These are phyloP conservation scores for Rhodotorula babjevae DNA, from an alignment of 768 basidiomycete species.

Conservation along the genomic window DNA sequence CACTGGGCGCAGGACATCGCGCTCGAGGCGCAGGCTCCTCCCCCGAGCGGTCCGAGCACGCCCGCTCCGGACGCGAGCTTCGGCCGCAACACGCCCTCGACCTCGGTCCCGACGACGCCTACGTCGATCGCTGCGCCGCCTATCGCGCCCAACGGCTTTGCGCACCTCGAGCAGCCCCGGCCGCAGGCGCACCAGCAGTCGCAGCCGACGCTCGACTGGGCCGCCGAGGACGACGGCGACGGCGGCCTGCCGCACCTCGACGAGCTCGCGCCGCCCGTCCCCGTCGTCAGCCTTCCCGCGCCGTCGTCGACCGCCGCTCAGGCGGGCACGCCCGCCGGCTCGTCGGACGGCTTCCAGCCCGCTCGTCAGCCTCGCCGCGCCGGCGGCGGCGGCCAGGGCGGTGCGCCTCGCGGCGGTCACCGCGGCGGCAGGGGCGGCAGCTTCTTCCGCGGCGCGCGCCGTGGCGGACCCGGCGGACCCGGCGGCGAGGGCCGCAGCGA, in stretches of 20 bases:
- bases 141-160: background rate
- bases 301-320: background rate
- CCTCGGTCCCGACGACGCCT: background rate
- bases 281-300: background rate
- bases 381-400: background rate
- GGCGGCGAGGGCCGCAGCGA: background rate
- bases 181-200: background rate
- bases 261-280: conserved; percentile 26
- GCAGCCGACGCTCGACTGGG: conserved; percentile 26
- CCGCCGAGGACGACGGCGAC: conserved; percentile 9
- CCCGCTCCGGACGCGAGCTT: background rate
- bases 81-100: background rate
- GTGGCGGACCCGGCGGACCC: background rate
- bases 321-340: background rate
- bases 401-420: background rate
- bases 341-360: conserved; percentile 23
- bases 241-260: conserved; percentile 18
- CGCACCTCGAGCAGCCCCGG: background rate
- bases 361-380: conserved; percentile 8
- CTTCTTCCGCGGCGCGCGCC: background rate
- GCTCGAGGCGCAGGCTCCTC: background rate
- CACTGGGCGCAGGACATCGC: conserved; percentile 37
- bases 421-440: background rate
- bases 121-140: background rate
- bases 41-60: conserved; percentile 7